These are phyloP conservation scores for Claviceps sorghi DNA, from an alignment of 2,329 filamentous ascomycete species.

Conservation along the genomic window DNA sequence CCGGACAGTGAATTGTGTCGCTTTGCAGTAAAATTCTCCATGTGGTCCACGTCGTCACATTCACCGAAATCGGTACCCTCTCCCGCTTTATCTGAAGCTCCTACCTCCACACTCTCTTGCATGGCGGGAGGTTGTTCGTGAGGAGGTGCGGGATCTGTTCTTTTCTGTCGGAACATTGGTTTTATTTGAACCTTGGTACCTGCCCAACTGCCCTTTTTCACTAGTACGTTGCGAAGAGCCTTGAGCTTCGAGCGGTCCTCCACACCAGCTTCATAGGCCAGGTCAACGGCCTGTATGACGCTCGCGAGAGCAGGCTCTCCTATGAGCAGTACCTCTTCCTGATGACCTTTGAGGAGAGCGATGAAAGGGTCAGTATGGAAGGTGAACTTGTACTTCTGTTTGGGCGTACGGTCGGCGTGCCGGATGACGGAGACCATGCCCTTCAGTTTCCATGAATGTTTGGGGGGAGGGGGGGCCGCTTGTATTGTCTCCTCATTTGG, in stretches of 20 bases:
- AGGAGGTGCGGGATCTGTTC: constrained; percentile 40
- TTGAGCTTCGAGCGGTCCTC: constrained; percentile 83
- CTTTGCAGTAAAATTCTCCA: constrained; percentile 27
- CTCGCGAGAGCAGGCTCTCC: constrained; percentile 79
- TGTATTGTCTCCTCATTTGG: constrained; percentile 32
- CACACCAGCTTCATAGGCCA: constrained; percentile 61
- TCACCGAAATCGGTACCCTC: constrained; percentile 7
- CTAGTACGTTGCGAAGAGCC: constrained; percentile 68
- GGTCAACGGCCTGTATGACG: constrained; percentile 74
- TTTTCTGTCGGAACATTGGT: constrained; percentile 92
- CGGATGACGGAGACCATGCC: constrained; percentile 93
- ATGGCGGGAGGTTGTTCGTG: constrained; percentile 19
- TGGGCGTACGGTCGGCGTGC: constrained; percentile 92
- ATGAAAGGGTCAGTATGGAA: constrained; percentile 96
- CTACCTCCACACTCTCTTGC: constrained; percentile 16
- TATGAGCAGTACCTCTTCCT: constrained; percentile 89
- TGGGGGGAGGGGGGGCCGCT: constrained; percentile 52
- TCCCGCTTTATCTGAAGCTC: constrained; percentile 8
- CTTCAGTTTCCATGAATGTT: constrained; percentile 96
- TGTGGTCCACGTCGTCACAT: constrained; percentile 5
- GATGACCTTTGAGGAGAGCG: constrained; percentile 82
- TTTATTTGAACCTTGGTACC: constrained; percentile 99
- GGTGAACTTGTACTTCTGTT: constrained; percentile 99
- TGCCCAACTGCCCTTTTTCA: constrained; percentile 85
- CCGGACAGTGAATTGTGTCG: constrained; percentile 77